Evolutionary conservation across 139 green algal genomes (phyloP), one percentile per base, ranked within the genome.

Genomic region (Chlamydomonas asymmetrica): DNA sequence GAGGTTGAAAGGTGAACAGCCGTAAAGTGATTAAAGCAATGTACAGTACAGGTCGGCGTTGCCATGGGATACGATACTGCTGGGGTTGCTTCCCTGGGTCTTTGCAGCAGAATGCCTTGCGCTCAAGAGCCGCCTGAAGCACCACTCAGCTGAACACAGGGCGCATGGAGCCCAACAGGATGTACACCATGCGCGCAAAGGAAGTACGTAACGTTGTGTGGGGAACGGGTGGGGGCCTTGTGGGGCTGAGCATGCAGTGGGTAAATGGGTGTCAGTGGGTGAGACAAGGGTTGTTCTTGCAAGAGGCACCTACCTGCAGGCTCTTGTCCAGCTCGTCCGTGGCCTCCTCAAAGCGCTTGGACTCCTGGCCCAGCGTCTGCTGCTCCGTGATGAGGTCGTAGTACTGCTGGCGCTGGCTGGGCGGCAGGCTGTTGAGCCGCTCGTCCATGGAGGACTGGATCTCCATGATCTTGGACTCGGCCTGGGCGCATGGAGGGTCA

Each of bases 391-490:
- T 48, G 35, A 82, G 68, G 52, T 80, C 79, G 20, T 63, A 27
- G 54, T 90, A 93, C 73, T 89, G 71, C 74, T 87, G 72, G 34
- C 87, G 78, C 73, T 88, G 79, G 39, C 62, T 73, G 32, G 83
- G 84, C 25, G 86, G 77, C 81, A 90, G 82, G 43, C 70, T 38
- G 37, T 74, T 79, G 7, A 92, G 71, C 56, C 84, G 85, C 48
- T 69, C 54, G 66, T 92, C 87, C 75, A 92, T 86, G 66, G 32
- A 63, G 18, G 59, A 23, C 72, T 78, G 72, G n/a, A 78, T 64
- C 63, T 78, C 72, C n/a, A 62, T 13, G 54, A 78, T 78, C 63
- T 80, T 80, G 23, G 63, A 56, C 39, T 80, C 74, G 4, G 62
- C 68, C 69, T 82, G 71, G 3, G n/a, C n/a, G n/a, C n/a, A n/a